phyloP scores from a whole-genome alignment of 495 filamentous ascomycete species.

The Hypoxylon cercidicola region DNA sequence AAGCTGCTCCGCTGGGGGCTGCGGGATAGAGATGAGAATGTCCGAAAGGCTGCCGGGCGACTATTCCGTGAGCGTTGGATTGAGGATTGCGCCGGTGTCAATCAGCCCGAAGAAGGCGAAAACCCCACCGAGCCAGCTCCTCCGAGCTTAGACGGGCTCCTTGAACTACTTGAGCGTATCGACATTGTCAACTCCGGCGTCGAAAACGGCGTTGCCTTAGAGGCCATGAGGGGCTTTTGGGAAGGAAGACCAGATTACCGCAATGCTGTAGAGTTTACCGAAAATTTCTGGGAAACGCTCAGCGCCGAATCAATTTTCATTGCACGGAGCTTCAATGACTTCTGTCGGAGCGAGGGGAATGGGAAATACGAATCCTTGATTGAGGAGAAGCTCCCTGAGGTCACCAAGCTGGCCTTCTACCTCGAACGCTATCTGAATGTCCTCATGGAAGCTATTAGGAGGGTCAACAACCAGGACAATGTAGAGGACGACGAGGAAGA shows the following conservation, averaged over 20 bases:
- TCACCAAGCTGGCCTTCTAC: constrained; percentile 86
- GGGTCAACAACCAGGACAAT: constrained; percentile 62
- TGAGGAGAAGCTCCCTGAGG: constrained; percentile 95
- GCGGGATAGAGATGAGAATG: constrained; percentile 92
- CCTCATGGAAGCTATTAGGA: constrained; percentile 74
- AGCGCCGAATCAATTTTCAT: constrained; percentile 89
- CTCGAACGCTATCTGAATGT: constrained; percentile 81
- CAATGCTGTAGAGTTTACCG: constrained; percentile 81
- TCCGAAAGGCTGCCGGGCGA: constrained; percentile 88
- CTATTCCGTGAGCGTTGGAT: constrained; percentile 96
- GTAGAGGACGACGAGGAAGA: constrained; percentile 75
- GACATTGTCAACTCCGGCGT: constrained; percentile 90
- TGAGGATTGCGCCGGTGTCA: constrained; percentile 84
- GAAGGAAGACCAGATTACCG: constrained; percentile 90
- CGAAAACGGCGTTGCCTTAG: constrained; percentile 87
- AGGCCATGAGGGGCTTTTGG: constrained; percentile 97
- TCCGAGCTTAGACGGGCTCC: constrained; percentile 77
- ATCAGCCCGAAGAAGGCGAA: constrained; percentile 55
- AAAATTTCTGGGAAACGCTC: constrained; percentile 87
- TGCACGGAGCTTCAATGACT: constrained; percentile 91
- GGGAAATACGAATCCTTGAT: constrained; percentile 74
- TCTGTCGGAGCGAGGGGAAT: constrained; percentile 76
- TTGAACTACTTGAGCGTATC: constrained; percentile 93
- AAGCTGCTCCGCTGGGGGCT: constrained; percentile 96
- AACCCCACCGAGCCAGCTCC: constrained; percentile 63